Evolutionary conservation across 768 basidiomycete genomes (phyloP).

Genomic region (Dentipellis fragilis): DNA sequence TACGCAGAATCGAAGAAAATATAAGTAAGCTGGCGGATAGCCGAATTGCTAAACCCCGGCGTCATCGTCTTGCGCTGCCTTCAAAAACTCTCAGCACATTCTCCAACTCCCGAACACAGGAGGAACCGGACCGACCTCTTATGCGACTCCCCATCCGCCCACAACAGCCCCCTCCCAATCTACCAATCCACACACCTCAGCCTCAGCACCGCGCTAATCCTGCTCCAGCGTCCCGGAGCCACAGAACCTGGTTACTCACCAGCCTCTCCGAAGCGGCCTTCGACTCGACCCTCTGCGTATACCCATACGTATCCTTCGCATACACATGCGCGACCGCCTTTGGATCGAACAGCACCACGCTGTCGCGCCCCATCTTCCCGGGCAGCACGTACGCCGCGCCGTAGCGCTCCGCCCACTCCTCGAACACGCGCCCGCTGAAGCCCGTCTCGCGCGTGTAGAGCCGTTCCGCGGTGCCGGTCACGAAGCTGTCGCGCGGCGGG

Average conservation of each 20-base stretch:
- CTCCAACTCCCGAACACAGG: not conserved
- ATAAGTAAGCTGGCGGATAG: conserved; percentile 33
- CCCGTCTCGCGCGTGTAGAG: not conserved
- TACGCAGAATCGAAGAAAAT: conserved; percentile 44
- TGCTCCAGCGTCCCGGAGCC: too few relatives aligned
- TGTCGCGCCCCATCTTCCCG: conserved; percentile 9
- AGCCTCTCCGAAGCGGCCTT: conserved; percentile 27
- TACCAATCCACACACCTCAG: not conserved
- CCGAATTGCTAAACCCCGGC: conserved; percentile 43
- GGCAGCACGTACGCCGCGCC: conserved; percentile 38
- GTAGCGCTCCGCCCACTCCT: conserved; percentile 37
- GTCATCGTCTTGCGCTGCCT: conserved; percentile 40
- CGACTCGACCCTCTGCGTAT: conserved; percentile 28
- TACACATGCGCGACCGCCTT: conserved; percentile 44
- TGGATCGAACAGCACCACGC: conserved; percentile 17
- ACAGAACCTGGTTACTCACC: conserved; percentile 20
- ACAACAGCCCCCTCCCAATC: not conserved
- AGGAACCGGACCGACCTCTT: not conserved
- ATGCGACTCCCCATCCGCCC: not conserved
- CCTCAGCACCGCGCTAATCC: not conserved
- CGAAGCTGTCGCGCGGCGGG: not conserved
- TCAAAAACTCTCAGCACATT: not conserved
- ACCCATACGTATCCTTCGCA: conserved; percentile 38
- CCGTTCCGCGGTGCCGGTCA: not conserved
- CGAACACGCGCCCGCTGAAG: conserved; percentile 24